phyloP scores from a whole-genome alignment of 495 filamentous ascomycete genomes.

The Lophium mytilinum region DNA sequence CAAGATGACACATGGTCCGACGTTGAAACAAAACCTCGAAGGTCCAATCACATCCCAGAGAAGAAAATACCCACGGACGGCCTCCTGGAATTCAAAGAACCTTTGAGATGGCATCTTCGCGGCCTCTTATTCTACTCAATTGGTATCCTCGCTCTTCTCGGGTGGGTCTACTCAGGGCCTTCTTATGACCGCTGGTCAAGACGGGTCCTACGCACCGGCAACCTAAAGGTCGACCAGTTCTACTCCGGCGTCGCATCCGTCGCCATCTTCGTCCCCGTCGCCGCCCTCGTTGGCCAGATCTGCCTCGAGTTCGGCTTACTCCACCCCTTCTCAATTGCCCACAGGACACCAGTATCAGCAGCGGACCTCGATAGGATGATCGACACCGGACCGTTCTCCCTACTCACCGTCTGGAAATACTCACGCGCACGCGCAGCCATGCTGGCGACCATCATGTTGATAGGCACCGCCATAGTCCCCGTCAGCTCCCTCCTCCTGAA shows the following conservation, averaged over 20 bases:
- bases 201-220: conserved; percentile 5
- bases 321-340: conserved; percentile 8
- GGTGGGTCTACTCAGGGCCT: conserved; percentile 2
- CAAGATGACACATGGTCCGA: neutral
- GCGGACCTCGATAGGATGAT: conserved; percentile 10
- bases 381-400: neutral
- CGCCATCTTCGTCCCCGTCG: conserved; percentile 2
- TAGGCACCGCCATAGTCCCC: conserved; percentile 3
- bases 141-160: neutral
- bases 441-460: neutral
- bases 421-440: neutral
- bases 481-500: conserved; percentile 6
- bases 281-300: conserved; percentile 4
- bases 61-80: neutral
- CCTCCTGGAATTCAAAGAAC: conserved; percentile 1
- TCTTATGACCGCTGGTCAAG: neutral
- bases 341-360: neutral
- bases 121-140: neutral
- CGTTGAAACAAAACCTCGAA: neutral
- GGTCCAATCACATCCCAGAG: neutral
- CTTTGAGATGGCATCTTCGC: conserved; percentile 3
- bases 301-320: conserved; percentile 5
- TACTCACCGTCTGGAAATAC: conserved; percentile 8
- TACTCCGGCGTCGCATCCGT: conserved; percentile 7
- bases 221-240: conserved; percentile 8